Percentiles rank a stretch among this genome's conserved stretches.
Evolutionary conservation across 768 basidiomycete species (phyloP).

Genomic region (Suillus spraguei): DNA sequence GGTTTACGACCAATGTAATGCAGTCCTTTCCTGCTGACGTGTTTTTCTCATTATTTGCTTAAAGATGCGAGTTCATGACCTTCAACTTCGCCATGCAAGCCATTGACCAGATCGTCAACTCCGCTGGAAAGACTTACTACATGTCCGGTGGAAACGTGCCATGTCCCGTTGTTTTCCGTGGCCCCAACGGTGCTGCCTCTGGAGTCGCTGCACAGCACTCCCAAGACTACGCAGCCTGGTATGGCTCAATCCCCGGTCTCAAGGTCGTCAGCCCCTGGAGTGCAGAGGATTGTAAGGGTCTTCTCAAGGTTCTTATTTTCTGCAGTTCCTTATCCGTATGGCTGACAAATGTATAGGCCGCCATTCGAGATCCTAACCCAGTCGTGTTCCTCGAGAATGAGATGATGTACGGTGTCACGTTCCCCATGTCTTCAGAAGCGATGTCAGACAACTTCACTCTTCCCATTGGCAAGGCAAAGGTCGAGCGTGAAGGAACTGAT

Average conservation of each 20-base stretch:
- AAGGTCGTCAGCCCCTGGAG: slow-evolving; percentile 98
- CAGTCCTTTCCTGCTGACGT: slow-evolving; percentile 5
- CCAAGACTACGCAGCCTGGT: slow-evolving; percentile 97
- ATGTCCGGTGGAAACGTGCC: slow-evolving; percentile 99
- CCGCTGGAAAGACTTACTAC: slow-evolving; percentile 99
- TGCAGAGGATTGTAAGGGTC: slow-evolving; percentile 98
- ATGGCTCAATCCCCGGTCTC: slow-evolving; percentile 88
- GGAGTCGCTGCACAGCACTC: slow-evolving; percentile 98
- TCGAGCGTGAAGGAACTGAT: slow-evolving; percentile 91
- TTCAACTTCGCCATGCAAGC: slow-evolving; percentile 99
- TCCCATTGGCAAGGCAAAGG: slow-evolving; percentile 97
- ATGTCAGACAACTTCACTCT: slow-evolving; percentile 94
- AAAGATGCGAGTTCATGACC: slow-evolving; percentile 99
- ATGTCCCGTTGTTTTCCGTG: slow-evolving; percentile 99
- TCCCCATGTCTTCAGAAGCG: slow-evolving; percentile 95
- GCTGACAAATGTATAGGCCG: slow-evolving; percentile 53
- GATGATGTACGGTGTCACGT: slow-evolving; percentile 96
- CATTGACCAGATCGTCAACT: slow-evolving; percentile 99
- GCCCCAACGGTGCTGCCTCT: slow-evolving; percentile 96
- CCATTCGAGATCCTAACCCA: slow-evolving; percentile 98
- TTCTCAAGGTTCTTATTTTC: slow-evolving; percentile 74
- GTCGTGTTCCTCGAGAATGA: slow-evolving; percentile 99
- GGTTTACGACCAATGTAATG: slow-evolving; percentile 91
- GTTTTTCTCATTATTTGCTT: slow-evolving; percentile 16
- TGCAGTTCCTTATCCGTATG: slow-evolving; percentile 6